A percentile compares a stretch with the other conserved stretches of the same genome.
Evolutionary conservation across 176 grass and related monocot genomes (phyloP).

Genomic region (Puya raimondii): DNA sequence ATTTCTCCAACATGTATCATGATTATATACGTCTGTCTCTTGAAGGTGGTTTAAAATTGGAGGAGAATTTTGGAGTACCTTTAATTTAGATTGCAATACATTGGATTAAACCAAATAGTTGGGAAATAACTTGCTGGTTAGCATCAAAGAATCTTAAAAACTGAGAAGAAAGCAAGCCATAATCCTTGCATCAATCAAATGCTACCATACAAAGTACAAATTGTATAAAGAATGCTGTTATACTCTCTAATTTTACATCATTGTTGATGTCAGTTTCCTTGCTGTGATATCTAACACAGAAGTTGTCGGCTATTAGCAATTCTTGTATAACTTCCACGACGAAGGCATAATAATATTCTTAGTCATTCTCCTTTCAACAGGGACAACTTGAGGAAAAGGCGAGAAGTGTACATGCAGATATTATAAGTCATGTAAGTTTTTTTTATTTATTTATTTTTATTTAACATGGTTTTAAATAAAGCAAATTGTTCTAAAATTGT

Average conservation of each 20-base stretch:
- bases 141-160: too few relatives aligned
- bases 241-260: not conserved
- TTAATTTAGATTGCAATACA: too few relatives aligned
- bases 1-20: too few relatives aligned
- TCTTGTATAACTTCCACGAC: not conserved
- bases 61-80: too few relatives aligned
- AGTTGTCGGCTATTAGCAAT: not conserved
- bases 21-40: too few relatives aligned
- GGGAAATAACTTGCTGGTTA: too few relatives aligned
- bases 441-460: not conserved
- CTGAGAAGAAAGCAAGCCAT: too few relatives aligned
- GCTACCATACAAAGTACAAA: not conserved
- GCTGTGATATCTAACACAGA: not conserved
- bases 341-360: not conserved
- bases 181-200: not conserved
- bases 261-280: not conserved
- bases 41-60: too few relatives aligned
- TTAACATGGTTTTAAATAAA: too few relatives aligned
- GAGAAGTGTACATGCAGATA: constrained; percentile 45
- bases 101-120: too few relatives aligned
- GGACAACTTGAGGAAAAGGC: constrained; percentile 60
- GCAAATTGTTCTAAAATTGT: not conserved
- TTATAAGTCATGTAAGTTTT: constrained; percentile 74
- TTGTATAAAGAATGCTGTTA: not conserved
- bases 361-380: constrained; percentile 39